phyloP scores from a whole-genome alignment of 352 stramenopile genomes.

The Lagenidium giganteum region DNA sequence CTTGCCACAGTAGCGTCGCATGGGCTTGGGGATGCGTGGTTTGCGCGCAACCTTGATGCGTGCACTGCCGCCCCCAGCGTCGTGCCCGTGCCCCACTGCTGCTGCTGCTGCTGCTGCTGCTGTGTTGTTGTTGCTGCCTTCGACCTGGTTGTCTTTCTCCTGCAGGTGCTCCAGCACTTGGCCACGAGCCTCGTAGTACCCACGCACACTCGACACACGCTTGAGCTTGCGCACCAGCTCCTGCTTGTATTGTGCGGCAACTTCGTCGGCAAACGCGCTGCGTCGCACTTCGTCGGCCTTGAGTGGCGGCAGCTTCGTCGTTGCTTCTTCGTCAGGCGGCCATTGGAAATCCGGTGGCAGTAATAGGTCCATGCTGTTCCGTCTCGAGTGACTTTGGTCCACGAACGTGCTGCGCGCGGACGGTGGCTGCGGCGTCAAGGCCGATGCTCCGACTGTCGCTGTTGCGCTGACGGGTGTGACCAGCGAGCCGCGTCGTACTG shows the following conservation, averaged over 20 bases:
- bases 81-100: no score
- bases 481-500: no score
- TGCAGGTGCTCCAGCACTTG: conserved; percentile 49
- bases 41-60: conserved; percentile 32
- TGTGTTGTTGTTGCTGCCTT: conserved; percentile 14
- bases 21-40: conserved; percentile 64
- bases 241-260: conserved; percentile 47
- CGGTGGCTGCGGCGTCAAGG: no score
- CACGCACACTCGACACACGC: conserved; percentile 31
- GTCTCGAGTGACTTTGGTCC: no score
- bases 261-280: conserved; percentile 37
- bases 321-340: not conserved
- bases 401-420: no score
- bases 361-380: no score
- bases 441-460: no score
- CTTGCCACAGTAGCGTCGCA: conserved; percentile 30
- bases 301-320: conserved; percentile 11
- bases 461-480: no score
- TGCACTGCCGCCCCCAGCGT: no score
- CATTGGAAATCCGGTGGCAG: no score
- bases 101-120: conserved; percentile 18
- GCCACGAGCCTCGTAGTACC: conserved; percentile 47
- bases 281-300: conserved; percentile 55
- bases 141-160: no score
- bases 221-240: conserved; percentile 57